Percentiles rank a stretch among this genome's conserved stretches.
Conservation (phyloP, 768 basidiomycete genomes). For the Leccinum subgranulosum region DNA sequence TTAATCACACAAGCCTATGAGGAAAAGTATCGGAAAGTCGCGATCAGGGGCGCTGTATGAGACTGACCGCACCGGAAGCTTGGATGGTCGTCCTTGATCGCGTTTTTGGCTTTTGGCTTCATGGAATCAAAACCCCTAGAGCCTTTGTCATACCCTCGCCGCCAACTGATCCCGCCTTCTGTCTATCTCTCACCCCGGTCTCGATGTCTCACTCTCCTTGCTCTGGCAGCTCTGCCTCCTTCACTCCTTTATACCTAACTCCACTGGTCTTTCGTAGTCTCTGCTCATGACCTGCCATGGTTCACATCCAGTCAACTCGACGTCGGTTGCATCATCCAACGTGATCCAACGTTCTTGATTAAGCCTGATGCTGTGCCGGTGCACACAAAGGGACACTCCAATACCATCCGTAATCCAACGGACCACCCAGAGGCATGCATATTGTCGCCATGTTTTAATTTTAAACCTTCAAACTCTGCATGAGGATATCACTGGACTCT, state of each 20-base stretch:
- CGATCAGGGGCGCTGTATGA: slow-evolving; percentile 91
- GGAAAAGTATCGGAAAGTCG: slow-evolving; percentile 81
- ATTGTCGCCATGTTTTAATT: neutral
- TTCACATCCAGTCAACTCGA: neutral
- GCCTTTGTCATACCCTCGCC: slow-evolving; percentile 8
- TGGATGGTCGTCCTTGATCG: slow-evolving; percentile 3
- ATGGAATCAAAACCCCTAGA: slow-evolving; percentile 14
- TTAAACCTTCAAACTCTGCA: neutral
- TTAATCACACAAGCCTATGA: slow-evolving; percentile 65
- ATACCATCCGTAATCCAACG: neutral
- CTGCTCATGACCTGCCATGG: slow-evolving; percentile 4
- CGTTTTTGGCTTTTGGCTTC: slow-evolving; percentile 3
- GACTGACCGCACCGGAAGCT: slow-evolving; percentile 1
- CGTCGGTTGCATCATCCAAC: slow-evolving; percentile 5
- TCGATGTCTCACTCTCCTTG: slow-evolving; percentile 5
- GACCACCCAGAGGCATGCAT: neutral
- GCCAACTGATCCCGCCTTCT: slow-evolving; percentile 8
- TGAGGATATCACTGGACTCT: neutral
- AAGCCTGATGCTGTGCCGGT: neutral
- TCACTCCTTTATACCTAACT: slow-evolving; percentile 9
- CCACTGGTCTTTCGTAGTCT: slow-evolving; percentile 3
- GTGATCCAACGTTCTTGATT: slow-evolving; percentile 2
- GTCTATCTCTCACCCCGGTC: slow-evolving; percentile 10
- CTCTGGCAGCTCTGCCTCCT: slow-evolving; percentile 6
- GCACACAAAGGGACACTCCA: neutral